Percentiles rank a stretch among this genome's conserved stretches.
Conservation (phyloP, 208 protist genomes). For the Entamoeba moshkovskii region DNA sequence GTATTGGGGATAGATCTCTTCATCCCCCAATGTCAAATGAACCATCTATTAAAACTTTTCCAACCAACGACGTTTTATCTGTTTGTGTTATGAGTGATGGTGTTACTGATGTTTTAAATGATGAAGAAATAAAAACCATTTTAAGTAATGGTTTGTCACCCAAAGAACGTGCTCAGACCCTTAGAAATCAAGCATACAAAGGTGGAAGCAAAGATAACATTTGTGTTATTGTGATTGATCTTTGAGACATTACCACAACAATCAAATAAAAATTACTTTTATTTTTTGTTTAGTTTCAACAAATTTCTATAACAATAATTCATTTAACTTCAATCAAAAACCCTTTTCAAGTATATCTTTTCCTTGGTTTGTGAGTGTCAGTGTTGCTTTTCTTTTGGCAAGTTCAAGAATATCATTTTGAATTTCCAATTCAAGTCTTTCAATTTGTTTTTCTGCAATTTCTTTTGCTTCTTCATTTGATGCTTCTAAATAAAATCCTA, state of each 20-base stretch:
- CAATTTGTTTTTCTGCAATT: background rate
- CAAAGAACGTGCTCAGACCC: background rate
- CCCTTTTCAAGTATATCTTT: background rate
- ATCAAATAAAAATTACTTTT: no score
- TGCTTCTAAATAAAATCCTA: background rate
- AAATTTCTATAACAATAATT: no score
- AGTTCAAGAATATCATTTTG: background rate
- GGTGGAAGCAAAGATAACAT: background rate
- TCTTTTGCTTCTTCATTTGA: background rate
- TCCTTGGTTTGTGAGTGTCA: background rate
- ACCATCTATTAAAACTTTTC: background rate
- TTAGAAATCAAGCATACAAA: background rate
- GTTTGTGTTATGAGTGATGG: background rate
- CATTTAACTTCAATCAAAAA: no score
- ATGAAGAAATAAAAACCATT: background rate
- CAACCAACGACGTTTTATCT: background rate
- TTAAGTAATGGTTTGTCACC: background rate
- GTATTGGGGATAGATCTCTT: background rate
- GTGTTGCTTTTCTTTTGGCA: background rate
- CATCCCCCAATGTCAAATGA: background rate
- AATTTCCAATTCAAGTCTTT: background rate
- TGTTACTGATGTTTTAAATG: background rate
- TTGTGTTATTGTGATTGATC: background rate
- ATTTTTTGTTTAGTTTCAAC: no score
- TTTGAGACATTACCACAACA: no score